Base-by-base conservation (phyloP, 352 stramenopile species). In the Phytophthora palmivora region DNA sequence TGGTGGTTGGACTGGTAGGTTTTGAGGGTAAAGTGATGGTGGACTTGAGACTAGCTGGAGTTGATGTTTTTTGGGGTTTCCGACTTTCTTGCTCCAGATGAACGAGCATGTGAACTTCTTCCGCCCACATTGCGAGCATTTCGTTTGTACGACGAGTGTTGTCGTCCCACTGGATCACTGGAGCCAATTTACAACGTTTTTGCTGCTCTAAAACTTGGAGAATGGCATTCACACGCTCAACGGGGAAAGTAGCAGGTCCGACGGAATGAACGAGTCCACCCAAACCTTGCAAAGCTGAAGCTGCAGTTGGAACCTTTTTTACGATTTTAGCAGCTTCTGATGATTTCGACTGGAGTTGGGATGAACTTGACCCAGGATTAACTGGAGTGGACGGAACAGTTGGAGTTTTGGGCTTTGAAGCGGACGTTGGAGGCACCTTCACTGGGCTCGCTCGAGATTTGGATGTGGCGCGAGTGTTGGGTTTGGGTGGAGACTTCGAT, bases 11-110 rank as follows among this genome's bases (percentile, higher is more conserved):
- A 41, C 63, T 76, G 14, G 33, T 12, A 8, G 43, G 11, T 59
- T 50, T 33, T 30, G 37, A 38, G 1, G 56, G 33, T 0, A 32
- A 58, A n/a, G 53, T 51, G 15, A 47, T 53, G 0, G 43, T 70
- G 44, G 52, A 6, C 39, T 61, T 64, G 18, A 43, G 14, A 2
- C 54, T n/a, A 2, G 53, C 10, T 9, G 45, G 46, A 3, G 28
- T 4, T 11, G 43, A 3, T 5, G 62, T 38, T 59, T 80, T 84
- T 58, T 85, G 82, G 0, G 79, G 70, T 38, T 84, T 84, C 32
- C 78, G 76, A n/a, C 61, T 88, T 47, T 91, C 78, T 38, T 88
- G 78, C 49, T 89, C 76, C 15, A 78, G 44, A 37, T 72, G 70
- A 7, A 89, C 41, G 34, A 84, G 73, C 57, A 71, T 87, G 36